Conservation (phyloP, 1,139 yeast species). For the Suhomyces bribrorum region DNA sequence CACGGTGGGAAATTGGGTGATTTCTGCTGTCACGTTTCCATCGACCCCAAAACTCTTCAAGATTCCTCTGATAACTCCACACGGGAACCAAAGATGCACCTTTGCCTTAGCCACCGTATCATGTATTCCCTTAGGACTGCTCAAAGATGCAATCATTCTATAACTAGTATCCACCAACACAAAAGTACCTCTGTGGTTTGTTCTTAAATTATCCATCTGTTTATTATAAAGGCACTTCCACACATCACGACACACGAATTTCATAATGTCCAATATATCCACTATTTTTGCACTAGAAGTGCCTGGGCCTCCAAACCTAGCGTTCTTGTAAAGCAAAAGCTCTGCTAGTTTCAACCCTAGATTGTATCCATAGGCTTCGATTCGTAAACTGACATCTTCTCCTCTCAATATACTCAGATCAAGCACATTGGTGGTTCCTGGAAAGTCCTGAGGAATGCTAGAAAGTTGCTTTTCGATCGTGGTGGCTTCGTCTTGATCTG, state of each 20-base stretch:
- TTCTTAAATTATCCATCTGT: constrained; percentile 87
- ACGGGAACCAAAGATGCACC: constrained; percentile 73
- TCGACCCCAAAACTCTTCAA: constrained; percentile 70
- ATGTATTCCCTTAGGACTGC: constrained; percentile 48
- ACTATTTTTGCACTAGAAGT: constrained; percentile 34
- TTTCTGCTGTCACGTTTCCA: constrained; percentile 67
- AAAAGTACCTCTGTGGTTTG: constrained; percentile 87
- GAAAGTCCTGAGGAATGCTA: constrained; percentile 27
- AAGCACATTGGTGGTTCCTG: constrained; percentile 46
- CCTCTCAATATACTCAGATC: constrained; percentile 36
- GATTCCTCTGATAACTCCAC: constrained; percentile 83
- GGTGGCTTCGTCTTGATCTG: constrained; percentile 10
- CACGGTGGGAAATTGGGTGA: constrained; percentile 64
- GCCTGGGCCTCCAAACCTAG: constrained; percentile 6
- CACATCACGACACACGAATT: constrained; percentile 87
- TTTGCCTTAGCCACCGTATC: constrained; percentile 51
- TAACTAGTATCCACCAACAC: constrained; percentile 72
- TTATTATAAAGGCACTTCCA: constrained; percentile 81
- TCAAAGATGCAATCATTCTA: constrained; percentile 55
- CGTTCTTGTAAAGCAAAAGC: constrained; percentile 54
- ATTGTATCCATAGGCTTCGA: constrained; percentile 70
- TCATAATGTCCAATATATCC: constrained; percentile 80
- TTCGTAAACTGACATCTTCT: constrained; percentile 60
- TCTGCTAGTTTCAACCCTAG: constrained; percentile 78
- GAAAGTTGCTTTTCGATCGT: constrained; percentile 27